These are phyloP conservation scores for Batkoa obscura DNA, from an alignment of 371 early-diverging fungal genomes.

Conservation along the genomic window DNA sequence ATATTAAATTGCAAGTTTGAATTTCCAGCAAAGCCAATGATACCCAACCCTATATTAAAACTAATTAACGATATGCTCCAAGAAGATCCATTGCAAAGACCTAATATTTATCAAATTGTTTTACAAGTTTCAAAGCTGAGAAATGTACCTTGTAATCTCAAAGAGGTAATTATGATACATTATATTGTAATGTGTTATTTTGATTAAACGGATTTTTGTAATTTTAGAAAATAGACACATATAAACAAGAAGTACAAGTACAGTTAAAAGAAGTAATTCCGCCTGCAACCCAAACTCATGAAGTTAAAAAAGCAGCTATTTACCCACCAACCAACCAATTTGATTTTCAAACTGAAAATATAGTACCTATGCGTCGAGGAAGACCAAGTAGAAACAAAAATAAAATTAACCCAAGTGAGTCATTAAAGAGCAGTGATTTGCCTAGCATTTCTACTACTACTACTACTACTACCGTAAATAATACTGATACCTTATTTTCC, in stretches of 20 bases:
- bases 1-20: slow-evolving; percentile 72
- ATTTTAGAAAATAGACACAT: too few species aligned
- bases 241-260: too few species aligned
- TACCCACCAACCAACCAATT: slow-evolving; percentile 11
- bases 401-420: too few species aligned
- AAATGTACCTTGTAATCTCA: slow-evolving; percentile 40
- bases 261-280: too few species aligned
- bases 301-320: slow-evolving; percentile 14
- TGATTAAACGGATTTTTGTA: too few species aligned
- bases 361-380: slow-evolving; percentile 56
- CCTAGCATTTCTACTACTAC: neutral
- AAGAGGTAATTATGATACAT: too few species aligned
- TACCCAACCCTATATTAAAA: slow-evolving; percentile 40
- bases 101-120: slow-evolving; percentile 59
- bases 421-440: neutral
- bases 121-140: slow-evolving; percentile 38
- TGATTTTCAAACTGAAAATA: slow-evolving; percentile 19
- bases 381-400: slow-evolving; percentile 23
- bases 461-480: neutral
- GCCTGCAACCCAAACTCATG: too few species aligned
- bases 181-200: too few species aligned
- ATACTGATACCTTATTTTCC: neutral
- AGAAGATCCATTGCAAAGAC: slow-evolving; percentile 47
- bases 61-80: too few species aligned
- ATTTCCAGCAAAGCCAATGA: slow-evolving; percentile 48